Conservation (phyloP, 495 filamentous ascomycete genomes). For the Pyrenula aspistea region DNA sequence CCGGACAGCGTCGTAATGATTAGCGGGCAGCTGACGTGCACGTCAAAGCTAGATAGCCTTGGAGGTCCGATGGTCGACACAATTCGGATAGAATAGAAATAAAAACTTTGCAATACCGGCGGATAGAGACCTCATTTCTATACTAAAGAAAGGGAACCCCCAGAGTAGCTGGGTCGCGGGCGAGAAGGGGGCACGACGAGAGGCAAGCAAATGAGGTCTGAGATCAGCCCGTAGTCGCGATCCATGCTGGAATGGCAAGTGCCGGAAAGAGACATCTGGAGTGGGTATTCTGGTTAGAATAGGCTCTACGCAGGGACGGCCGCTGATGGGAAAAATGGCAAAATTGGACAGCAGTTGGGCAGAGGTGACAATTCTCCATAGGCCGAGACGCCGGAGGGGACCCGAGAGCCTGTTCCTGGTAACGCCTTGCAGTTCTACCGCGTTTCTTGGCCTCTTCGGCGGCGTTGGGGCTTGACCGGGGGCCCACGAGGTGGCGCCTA, state of each 20-base stretch:
- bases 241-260: background rate
- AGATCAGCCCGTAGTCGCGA: no score
- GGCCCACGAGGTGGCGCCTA: background rate
- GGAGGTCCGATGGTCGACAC: no score
- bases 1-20: background rate
- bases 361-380: background rate
- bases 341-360: background rate
- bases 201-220: no score
- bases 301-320: background rate
- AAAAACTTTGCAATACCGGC: no score
- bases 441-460: background rate
- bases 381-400: background rate
- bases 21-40: no score
- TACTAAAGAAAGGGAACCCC: no score
- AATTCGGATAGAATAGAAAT: no score
- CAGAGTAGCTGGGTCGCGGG: no score
- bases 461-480: background rate
- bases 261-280: background rate
- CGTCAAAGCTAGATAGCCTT: no score
- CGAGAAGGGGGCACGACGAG: no score
- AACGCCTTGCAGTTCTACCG: background rate
- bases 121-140: no score
- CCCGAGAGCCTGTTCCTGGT: background rate
- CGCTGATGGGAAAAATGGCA: background rate
- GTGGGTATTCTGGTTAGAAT: background rate